phyloP scores from a whole-genome alignment of 495 filamentous ascomycete species.

The Aspergillus affinis region DNA sequence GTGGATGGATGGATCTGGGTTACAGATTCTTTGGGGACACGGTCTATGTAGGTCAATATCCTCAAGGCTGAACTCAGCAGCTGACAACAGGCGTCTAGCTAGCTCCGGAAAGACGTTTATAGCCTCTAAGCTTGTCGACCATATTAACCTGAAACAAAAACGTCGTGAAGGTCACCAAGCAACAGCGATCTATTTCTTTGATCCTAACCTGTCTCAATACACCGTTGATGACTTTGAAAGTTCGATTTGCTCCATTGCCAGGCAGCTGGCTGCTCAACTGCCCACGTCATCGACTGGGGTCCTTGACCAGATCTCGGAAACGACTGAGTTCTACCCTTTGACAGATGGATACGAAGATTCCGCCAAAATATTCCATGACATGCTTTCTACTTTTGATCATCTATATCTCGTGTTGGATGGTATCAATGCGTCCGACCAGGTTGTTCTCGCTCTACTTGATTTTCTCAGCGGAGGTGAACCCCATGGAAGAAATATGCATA shows the following conservation, averaged over 20 bases:
- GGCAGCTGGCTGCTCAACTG: too few species aligned
- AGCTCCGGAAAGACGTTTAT: background rate
- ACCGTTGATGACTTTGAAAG: background rate
- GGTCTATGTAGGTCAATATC: background rate
- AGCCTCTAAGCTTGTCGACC: background rate
- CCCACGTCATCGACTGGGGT: background rate
- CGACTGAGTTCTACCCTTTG: background rate
- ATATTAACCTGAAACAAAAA: background rate
- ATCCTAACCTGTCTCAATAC: background rate
- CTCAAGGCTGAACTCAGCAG: background rate
- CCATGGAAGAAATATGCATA: background rate
- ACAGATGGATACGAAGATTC: background rate
- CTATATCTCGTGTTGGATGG: background rate
- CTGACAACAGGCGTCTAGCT: background rate
- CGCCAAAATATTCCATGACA: background rate
- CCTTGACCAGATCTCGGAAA: background rate
- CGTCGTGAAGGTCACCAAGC: too few species aligned
- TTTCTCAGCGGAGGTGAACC: background rate
- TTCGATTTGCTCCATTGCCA: too few species aligned
- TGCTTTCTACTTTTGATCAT: too few species aligned
- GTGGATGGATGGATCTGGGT: background rate
- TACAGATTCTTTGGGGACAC: background rate
- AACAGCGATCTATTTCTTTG: background rate
- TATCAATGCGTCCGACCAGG: background rate
- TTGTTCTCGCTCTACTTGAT: background rate